phyloP scores from a whole-genome alignment of 2,329 filamentous ascomycete species.

The Aspergillus niger region DNA sequence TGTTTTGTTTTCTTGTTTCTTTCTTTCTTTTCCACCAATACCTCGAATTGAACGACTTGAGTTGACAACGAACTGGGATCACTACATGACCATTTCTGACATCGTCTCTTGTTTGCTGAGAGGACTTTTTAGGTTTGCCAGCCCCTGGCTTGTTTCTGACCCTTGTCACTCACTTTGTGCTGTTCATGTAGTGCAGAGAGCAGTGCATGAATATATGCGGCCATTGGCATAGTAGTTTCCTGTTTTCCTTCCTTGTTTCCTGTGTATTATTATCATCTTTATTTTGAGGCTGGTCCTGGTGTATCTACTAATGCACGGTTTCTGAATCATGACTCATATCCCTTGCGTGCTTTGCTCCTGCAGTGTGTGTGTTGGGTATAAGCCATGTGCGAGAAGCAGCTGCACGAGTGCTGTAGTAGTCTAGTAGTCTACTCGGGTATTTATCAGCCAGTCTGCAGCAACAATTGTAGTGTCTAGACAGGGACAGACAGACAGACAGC shows the following conservation, averaged over 20 bases:
- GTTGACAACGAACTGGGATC: background rate
- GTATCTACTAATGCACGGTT: no score
- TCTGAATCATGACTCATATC: no score
- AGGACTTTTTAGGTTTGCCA: background rate
- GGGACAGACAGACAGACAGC: no score
- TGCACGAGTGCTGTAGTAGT: no score
- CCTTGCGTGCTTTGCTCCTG: no score
- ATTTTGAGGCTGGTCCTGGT: background rate
- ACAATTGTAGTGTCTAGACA: no score
- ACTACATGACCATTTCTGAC: background rate
- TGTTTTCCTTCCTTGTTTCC: background rate
- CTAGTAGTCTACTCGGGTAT: no score
- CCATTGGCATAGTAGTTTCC: background rate
- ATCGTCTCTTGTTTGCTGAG: background rate
- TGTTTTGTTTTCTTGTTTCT: background rate
- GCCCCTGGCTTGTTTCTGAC: background rate
- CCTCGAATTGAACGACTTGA: conserved; percentile 1
- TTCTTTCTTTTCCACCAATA: background rate
- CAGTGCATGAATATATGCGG: background rate
- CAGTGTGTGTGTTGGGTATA: no score
- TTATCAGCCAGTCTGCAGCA: no score
- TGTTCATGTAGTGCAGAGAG: background rate
- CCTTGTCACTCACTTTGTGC: background rate
- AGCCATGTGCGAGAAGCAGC: no score
- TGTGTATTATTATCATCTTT: background rate